These are phyloP conservation scores for Fusarium papillatum DNA, from an alignment of 2,329 filamentous ascomycete genomes.

Conservation along the genomic window DNA sequence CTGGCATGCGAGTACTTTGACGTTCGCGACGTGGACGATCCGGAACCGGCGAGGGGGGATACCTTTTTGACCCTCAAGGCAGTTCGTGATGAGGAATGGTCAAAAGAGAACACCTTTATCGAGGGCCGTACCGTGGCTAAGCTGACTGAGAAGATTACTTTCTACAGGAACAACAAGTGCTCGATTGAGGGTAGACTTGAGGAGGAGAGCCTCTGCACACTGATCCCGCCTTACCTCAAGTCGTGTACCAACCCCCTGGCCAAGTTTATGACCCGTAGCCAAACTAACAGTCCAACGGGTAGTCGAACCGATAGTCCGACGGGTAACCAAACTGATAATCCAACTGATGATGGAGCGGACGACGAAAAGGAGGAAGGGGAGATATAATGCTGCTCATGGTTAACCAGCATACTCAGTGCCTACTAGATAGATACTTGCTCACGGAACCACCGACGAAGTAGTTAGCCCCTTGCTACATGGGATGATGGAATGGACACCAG, in stretches of 20 bases:
- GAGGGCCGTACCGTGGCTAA: conserved; percentile 28
- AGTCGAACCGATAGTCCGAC: not conserved
- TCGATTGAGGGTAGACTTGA: conserved; percentile 32
- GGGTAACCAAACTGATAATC: not conserved
- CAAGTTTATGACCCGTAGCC: not conserved
- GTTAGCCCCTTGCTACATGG: not conserved
- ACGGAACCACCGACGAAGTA: not conserved
- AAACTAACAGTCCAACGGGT: not conserved
- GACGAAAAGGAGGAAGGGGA: not conserved
- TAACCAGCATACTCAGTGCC: not conserved
- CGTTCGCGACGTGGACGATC: conserved; percentile 25
- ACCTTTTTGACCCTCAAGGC: conserved; percentile 15
- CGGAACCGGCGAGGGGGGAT: not conserved
- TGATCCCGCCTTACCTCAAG: not conserved
- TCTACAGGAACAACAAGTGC: conserved; percentile 20
- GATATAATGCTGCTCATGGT: not conserved
- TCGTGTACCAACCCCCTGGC: not conserved
- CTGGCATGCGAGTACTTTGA: conserved; percentile 35
- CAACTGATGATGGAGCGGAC: not conserved
- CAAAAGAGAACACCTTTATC: conserved; percentile 15
- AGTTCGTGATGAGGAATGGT: conserved; percentile 12
- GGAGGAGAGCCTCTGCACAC: not conserved
- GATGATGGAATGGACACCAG: not conserved
- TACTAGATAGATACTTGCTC: not conserved
- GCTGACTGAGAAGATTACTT: conserved; percentile 29